Base-by-base conservation (phyloP, 192 early-diverging fungal genomes). In the Umbelopsis sp. region DNA sequence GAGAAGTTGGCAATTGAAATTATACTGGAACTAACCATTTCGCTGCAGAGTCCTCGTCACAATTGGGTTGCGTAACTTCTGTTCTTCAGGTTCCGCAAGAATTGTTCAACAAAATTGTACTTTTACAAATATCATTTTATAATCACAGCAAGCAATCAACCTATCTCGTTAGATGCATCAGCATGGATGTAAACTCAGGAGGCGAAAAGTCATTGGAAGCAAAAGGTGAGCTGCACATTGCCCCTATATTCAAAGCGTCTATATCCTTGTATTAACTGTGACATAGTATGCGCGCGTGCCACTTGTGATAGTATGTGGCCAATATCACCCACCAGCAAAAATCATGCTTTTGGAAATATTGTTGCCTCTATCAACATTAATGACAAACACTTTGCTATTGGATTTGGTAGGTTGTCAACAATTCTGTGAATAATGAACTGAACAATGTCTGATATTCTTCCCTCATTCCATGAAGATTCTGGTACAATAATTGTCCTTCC, bases 381-480 rank as follows among this genome's bases (percentile, higher is more conserved):
- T 62, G 86, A 88, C 29, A 84, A 82, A 29, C 75, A 85, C 44
- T 79, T 92, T 20, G 92, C 91, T 11, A 66, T 92, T 41, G 92
- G 91, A 4, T 86, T 81, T 66, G 88, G 92, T 93, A 76, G 70
- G 74, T 70, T 25, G 36, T 20, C 31, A 17, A n/a, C 47, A n/a
- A n/a, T n/a, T n/a, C 24, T 53, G 24, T 8, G 3, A 29, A 26
- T 0, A 53, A 10, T 0, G 21, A 25, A 26, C 11, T 25, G 24
- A 26, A 26, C 2, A 11, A 26, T 7, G 25, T 26, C 24, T 26
- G 6, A 53, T 53, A 21, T 17, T 14, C 12, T 9, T 45, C 45
- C 76, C 11, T 3, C 17, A 41, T 41, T 11, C 4, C 38, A 1
- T 41, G 7, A 41, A 94, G 91, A 86, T 12, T 83, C 77, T 34